These are phyloP conservation scores for Termitomyces sp. DNA, from an alignment of 768 basidiomycete species.

Conservation along the genomic window DNA sequence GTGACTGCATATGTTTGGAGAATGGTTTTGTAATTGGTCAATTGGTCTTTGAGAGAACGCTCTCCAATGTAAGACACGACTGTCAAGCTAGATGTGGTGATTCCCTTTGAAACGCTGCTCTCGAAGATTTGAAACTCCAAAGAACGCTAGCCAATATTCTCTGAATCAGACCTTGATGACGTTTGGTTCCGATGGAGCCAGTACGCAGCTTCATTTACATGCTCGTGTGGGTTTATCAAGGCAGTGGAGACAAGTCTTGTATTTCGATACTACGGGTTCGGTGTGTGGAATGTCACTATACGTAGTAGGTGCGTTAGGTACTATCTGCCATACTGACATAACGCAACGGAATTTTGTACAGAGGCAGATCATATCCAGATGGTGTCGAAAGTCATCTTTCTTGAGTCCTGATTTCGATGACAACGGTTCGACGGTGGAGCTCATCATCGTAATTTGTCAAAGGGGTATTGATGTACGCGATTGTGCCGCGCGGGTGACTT, in stretches of 20 bases:
- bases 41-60: slow-evolving; percentile 1
- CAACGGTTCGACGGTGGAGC: background rate
- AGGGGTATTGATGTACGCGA: background rate
- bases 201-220: too few relatives aligned
- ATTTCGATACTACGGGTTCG: background rate
- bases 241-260: too few relatives aligned
- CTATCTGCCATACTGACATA: background rate
- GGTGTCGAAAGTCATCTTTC: slow-evolving; percentile 9
- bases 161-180: too few relatives aligned
- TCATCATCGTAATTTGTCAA: background rate
- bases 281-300: slow-evolving; percentile 4
- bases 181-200: too few relatives aligned
- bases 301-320: background rate
- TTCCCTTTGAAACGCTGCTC: background rate
- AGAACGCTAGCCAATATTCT: slow-evolving; percentile 4
- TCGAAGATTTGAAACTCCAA: background rate
- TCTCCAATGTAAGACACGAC: background rate
- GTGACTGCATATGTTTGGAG: background rate
- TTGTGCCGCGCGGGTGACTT: background rate
- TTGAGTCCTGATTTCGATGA: too few relatives aligned
- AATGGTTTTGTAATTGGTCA: background rate
- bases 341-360: slow-evolving; percentile 5
- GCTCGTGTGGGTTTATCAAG: too few relatives aligned
- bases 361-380: slow-evolving; percentile 12
- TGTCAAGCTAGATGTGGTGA: background rate